Percentiles rank a stretch among this genome's conserved stretches.
These are phyloP conservation scores for Boletus reticuloceps DNA, from an alignment of 768 basidiomycete species.

Conservation along the genomic window DNA sequence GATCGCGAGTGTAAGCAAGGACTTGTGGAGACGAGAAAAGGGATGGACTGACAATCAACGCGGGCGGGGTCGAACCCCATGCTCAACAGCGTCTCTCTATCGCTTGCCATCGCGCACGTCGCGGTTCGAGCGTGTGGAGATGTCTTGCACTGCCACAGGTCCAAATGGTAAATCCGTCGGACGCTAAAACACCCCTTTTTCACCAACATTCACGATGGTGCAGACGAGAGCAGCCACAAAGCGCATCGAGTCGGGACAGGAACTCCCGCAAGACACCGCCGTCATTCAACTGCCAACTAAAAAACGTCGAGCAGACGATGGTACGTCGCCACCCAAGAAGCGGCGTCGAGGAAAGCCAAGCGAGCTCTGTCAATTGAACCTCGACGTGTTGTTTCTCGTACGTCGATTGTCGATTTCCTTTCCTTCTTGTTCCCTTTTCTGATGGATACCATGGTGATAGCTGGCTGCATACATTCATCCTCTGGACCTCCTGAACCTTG, in stretches of 20 bases:
- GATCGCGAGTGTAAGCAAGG: not conserved
- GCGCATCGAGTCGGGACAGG: not conserved
- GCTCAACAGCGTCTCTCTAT: slow-evolving; percentile 70
- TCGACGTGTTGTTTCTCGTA: not conserved
- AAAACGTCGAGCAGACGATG: not conserved
- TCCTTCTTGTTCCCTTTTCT: not conserved
- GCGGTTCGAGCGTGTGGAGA: too few species aligned
- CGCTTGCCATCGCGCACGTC: slow-evolving; percentile 40
- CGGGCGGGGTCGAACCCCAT: slow-evolving; percentile 89
- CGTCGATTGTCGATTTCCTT: not conserved
- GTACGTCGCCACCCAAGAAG: not conserved
- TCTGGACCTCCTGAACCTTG: not conserved
- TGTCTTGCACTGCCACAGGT: too few species aligned
- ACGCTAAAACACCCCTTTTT: not conserved
- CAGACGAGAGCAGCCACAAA: not conserved
- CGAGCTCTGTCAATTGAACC: not conserved
- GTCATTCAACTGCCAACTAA: not conserved
- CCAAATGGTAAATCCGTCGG: too few species aligned
- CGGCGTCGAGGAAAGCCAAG: not conserved
- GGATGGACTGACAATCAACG: slow-evolving; percentile 70
- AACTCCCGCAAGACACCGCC: not conserved
- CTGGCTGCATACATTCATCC: slow-evolving; percentile 1
- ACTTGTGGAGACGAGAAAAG: not conserved
- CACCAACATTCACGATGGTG: not conserved
- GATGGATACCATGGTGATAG: not conserved